phyloP scores from a whole-genome alignment of 108 stramenopile species.

The Parietichytrium sp. region DNA sequence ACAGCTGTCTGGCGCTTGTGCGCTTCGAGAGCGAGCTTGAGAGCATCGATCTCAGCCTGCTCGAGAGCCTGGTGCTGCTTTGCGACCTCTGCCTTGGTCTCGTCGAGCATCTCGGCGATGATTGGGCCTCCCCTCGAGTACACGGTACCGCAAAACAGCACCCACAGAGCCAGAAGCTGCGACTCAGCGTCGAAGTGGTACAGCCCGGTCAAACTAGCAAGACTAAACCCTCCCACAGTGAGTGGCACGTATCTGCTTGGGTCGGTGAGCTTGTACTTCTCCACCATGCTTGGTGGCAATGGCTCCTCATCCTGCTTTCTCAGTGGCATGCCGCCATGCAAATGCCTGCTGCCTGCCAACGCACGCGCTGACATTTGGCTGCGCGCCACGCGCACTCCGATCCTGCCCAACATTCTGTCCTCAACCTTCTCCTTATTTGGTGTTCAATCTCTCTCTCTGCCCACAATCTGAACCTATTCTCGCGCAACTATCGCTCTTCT shows the following conservation, averaged over 20 bases:
- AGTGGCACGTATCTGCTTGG: constrained; percentile 24
- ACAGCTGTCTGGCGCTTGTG: constrained; percentile 24
- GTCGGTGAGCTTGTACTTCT: constrained; percentile 39
- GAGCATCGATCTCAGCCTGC: not conserved
- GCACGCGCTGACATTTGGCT: too few species aligned
- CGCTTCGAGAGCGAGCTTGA: constrained; percentile 21
- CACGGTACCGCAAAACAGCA: constrained; percentile 33
- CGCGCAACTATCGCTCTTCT: too few species aligned
- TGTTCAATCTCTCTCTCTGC: too few species aligned
- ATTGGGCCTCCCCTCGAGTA: constrained; percentile 33
- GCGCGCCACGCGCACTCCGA: too few species aligned
- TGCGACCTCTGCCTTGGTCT: constrained; percentile 9
- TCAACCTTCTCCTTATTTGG: too few species aligned
- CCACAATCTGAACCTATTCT: too few species aligned
- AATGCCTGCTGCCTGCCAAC: too few species aligned
- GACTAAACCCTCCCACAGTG: constrained; percentile 12
- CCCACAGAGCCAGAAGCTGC: constrained; percentile 35
- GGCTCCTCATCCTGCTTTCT: constrained; percentile 17
- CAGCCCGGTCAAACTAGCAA: not conserved
- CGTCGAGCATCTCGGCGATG: constrained; percentile 39
- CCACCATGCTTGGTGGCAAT: not conserved
- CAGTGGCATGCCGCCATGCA: not conserved
- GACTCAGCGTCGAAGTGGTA: constrained; percentile 36
- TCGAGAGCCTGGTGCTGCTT: not conserved
- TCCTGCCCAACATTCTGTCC: too few species aligned